A percentile compares a stretch with the other conserved stretches of the same genome.
phyloP scores from a whole-genome alignment of 2,329 filamentous ascomycete genomes.

The Aulographum hederae region DNA sequence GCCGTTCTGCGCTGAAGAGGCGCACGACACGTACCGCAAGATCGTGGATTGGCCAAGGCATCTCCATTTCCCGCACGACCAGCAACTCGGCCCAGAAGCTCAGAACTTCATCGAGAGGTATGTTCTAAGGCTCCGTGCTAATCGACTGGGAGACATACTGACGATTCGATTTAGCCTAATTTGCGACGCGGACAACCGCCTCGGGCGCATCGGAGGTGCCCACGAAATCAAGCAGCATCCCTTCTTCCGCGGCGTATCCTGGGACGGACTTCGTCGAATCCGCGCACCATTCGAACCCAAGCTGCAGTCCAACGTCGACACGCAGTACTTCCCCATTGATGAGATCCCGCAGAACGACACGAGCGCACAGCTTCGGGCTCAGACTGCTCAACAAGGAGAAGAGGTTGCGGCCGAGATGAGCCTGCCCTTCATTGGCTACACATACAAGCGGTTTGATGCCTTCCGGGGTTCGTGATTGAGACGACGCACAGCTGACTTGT shows the following conservation, averaged over 20 bases:
- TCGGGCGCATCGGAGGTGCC: slow-evolving; percentile 48
- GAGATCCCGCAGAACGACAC: slow-evolving; percentile 97
- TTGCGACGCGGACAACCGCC: slow-evolving; percentile 52
- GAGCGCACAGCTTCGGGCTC: slow-evolving; percentile 67
- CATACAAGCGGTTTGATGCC: slow-evolving; percentile 87
- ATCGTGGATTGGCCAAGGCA: slow-evolving; percentile 97
- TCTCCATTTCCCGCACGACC: slow-evolving; percentile 90
- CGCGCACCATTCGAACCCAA: slow-evolving; percentile 92
- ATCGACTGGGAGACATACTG: too few relatives aligned
- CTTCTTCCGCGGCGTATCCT: slow-evolving; percentile 95
- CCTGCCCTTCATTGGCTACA: slow-evolving; percentile 89
- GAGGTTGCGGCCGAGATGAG: slow-evolving; percentile 88
- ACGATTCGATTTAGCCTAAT: slow-evolving; percentile 80
- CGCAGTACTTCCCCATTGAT: slow-evolving; percentile 96
- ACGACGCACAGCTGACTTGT: too few relatives aligned
- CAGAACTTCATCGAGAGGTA: slow-evolving; percentile 87
- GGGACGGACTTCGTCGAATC: slow-evolving; percentile 81
- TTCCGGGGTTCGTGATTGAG: slow-evolving; percentile 28
- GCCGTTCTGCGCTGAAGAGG: slow-evolving; percentile 94
- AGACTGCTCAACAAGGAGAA: slow-evolving; percentile 50
- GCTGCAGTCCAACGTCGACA: slow-evolving; percentile 82
- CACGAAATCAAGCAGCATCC: slow-evolving; percentile 85
- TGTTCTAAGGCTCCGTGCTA: slow-evolving; percentile 13
- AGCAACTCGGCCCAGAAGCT: slow-evolving; percentile 71
- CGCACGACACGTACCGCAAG: slow-evolving; percentile 95